Base-by-base conservation (phyloP, 495 filamentous ascomycete species). In the Penicillium silybi region DNA sequence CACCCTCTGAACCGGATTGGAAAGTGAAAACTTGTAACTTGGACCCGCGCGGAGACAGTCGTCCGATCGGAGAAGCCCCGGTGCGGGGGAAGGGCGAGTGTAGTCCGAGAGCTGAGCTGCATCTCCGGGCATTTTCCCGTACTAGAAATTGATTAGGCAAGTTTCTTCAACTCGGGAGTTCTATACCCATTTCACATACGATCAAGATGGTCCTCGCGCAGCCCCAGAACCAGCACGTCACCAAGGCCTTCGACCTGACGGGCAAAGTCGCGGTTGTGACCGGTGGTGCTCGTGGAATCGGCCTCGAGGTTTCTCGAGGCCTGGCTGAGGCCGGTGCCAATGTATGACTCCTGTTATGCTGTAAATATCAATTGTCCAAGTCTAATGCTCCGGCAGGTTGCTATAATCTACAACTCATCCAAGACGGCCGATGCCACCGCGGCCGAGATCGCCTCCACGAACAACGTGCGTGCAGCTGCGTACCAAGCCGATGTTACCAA, bases 261-360 rank as follows among this genome's bases (percentile, higher is more conserved):
- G 68, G 66, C 41, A 73, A 70, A 52, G 66, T 73, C 39, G 66
- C 66, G 5, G 58, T 55, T 29, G 46, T 73, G 3, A 73, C 70
- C 16, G 69, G 66, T 65, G 88, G 88, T 17, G 87, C 81, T 15
- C 82, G 85, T 22, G 89, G 89, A 27, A 95, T 95, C 58, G 90
- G 90, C 2, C 75, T 88, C 2, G 84, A 84, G 23, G 80, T 92
- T 13, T 85, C 86, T 13, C 76, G 84, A 44, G 86, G 74, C 4
- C 62, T 85, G 11, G 89, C 89, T 5, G 90, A 95, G 66, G 84
- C 87, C 16, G 90, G 89, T 16, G 88, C 89, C 15, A 83, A 92
- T 61, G 70, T 71, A 18, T 19, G 37, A 11, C n/a, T 5, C 29
- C 8, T 32, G 10, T 10, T 15, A 11, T 32, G 2, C 11, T 32